phyloP scores from a whole-genome alignment of 805 yeast species.

The Kodamaea leandrae region DNA sequence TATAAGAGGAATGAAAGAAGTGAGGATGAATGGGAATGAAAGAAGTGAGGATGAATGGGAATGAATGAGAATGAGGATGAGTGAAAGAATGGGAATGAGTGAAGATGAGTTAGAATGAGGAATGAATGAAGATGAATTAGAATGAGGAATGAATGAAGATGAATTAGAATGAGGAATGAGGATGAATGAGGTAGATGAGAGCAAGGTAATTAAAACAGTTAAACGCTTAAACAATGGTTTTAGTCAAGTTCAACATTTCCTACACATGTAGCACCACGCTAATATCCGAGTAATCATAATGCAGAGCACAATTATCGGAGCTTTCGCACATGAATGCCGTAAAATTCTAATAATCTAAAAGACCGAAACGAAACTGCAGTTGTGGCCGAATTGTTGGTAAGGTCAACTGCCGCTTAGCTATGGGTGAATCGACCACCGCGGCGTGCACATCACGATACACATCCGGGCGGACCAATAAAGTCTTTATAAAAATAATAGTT shows the following conservation, averaged over 20 bases:
- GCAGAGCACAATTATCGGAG: constrained; percentile 28
- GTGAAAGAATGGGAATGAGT: background rate
- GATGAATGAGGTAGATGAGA: too few species aligned
- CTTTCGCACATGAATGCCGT: constrained; percentile 34
- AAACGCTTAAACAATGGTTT: background rate
- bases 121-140: too few species aligned
- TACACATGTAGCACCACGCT: constrained; percentile 51
- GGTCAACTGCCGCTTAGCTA: constrained; percentile 73
- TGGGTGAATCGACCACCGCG: constrained; percentile 15
- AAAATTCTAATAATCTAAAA: constrained; percentile 50
- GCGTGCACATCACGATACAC: constrained; percentile 15
- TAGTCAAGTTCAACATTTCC: constrained; percentile 1
- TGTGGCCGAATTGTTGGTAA: constrained; percentile 72
- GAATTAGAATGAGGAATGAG: too few species aligned
- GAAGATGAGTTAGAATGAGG: background rate
- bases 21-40: background rate
- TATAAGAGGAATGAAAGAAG: background rate
- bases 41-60: background rate
- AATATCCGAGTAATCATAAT: constrained; percentile 38
- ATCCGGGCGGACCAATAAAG: constrained; percentile 42
- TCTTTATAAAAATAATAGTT: constrained; percentile 50
- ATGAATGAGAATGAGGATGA: background rate
- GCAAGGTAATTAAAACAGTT: too few species aligned
- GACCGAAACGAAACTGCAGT: constrained; percentile 73
- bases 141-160: too few species aligned